Conservation (phyloP, 2,329 filamentous ascomycete genomes). For the Ophiostoma triangulosporum region DNA sequence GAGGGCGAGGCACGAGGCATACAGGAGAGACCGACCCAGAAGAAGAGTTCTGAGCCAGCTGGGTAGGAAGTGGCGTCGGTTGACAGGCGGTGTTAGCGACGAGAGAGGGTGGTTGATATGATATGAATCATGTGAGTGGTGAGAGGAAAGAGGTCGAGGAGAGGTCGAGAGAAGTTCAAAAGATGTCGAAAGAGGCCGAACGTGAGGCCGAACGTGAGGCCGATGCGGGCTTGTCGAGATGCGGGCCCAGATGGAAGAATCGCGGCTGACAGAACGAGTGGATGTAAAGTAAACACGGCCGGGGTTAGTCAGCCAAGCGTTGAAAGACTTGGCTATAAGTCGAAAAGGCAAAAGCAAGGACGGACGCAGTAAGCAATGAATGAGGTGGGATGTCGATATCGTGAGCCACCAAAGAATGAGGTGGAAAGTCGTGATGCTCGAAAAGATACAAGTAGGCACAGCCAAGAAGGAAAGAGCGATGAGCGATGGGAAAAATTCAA, state of each 20-base stretch:
- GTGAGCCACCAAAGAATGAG: too few species aligned
- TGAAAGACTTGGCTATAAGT: too few species aligned
- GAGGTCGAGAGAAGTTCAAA: too few species aligned
- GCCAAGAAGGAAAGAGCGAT: not conserved
- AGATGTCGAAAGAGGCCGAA: not conserved
- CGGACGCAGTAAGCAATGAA: too few species aligned
- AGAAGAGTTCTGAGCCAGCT: constrained; percentile 30
- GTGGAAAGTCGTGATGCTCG: not conserved
- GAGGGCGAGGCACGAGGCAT: constrained; percentile 49
- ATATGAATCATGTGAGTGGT: not conserved
- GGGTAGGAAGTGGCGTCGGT: constrained; percentile 2
- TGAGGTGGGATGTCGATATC: too few species aligned
- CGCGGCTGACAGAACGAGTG: not conserved
- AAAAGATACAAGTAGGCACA: not conserved
- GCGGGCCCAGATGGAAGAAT: not conserved
- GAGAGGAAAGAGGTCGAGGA: not conserved
- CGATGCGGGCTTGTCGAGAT: not conserved
- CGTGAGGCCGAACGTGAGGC: not conserved
- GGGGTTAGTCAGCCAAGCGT: too few species aligned
- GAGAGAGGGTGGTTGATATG: not conserved
- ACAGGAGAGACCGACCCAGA: constrained; percentile 32
- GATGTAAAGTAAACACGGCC: not conserved
- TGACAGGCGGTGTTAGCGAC: constrained; percentile 1
- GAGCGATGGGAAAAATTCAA: not conserved
- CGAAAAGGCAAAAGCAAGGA: too few species aligned